Conservation (phyloP, 257 asterid species). For the Scutellaria galericulata region DNA sequence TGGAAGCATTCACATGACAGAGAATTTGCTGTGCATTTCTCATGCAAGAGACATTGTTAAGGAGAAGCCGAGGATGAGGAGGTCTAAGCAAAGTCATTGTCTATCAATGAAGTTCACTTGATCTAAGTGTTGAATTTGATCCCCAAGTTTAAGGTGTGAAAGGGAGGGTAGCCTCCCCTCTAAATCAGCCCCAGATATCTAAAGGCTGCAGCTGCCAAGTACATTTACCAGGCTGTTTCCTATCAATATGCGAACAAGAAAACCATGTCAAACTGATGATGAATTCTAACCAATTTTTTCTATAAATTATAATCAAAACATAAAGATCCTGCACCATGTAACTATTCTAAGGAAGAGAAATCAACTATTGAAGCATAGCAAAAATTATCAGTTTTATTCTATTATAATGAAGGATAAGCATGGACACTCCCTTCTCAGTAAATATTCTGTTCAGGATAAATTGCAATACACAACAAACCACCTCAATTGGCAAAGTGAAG, state of each 20-base stretch:
- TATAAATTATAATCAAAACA: background rate
- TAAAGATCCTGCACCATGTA: background rate
- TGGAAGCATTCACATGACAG: conserved; percentile 73
- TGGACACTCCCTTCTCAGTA: too few relatives aligned
- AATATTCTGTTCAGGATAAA: too few relatives aligned
- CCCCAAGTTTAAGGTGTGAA: background rate
- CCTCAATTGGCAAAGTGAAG: too few relatives aligned
- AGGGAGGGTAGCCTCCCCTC: background rate
- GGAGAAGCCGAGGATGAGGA: conserved; percentile 74
- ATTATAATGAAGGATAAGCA: background rate
- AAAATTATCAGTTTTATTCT: background rate
- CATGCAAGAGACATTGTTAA: conserved; percentile 83
- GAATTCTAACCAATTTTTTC: background rate
- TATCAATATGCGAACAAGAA: conserved; percentile 10
- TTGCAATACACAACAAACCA: background rate
- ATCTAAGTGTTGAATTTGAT: background rate
- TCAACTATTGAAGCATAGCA: background rate
- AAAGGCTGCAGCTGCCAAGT: conserved; percentile 10
- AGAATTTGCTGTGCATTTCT: conserved; percentile 90
- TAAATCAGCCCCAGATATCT: background rate
- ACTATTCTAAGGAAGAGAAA: background rate
- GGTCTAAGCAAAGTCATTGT: conserved; percentile 64
- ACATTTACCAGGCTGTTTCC: conserved; percentile 11
- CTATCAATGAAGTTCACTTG: background rate
- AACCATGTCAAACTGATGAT: background rate